Conservation (phyloP, 2,329 filamentous ascomycete species). For the Ceratocystis cacaofunesta region DNA sequence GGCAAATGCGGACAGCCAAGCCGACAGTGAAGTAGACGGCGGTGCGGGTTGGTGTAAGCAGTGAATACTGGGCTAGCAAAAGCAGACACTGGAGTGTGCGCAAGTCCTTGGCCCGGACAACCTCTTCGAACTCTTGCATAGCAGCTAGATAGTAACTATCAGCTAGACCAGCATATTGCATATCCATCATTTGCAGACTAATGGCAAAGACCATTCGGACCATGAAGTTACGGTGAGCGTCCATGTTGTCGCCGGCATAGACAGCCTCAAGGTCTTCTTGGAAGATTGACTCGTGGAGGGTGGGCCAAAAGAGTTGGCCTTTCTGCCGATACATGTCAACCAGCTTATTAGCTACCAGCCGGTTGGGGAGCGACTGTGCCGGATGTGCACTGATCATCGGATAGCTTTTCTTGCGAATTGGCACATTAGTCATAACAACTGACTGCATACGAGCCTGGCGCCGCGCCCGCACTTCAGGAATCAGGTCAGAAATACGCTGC, state of each 20-base stretch:
- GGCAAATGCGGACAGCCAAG: slow-evolving; percentile 71
- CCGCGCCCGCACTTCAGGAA: slow-evolving; percentile 55
- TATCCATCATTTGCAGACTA: slow-evolving; percentile 80
- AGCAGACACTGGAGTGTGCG: slow-evolving; percentile 81
- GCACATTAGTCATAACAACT: slow-evolving; percentile 34
- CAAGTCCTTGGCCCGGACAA: slow-evolving; percentile 76
- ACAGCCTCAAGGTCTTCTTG: slow-evolving; percentile 64
- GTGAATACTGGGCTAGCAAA: slow-evolving; percentile 78
- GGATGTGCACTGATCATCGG: slow-evolving; percentile 78
- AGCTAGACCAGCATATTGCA: slow-evolving; percentile 79
- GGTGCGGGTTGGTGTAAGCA: slow-evolving; percentile 80
- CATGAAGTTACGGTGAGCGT: slow-evolving; percentile 77
- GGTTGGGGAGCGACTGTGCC: slow-evolving; percentile 58
- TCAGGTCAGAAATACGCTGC: slow-evolving; percentile 80
- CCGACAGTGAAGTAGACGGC: slow-evolving; percentile 90
- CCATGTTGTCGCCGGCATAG: slow-evolving; percentile 51
- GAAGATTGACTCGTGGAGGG: slow-evolving; percentile 71
- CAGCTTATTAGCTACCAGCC: slow-evolving; percentile 59
- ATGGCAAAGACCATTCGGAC: slow-evolving; percentile 87
- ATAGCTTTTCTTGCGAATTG: slow-evolving; percentile 68
- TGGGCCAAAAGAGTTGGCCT: slow-evolving; percentile 82
- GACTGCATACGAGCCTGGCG: slow-evolving; percentile 44
- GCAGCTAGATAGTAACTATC: slow-evolving; percentile 92
- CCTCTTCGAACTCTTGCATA: slow-evolving; percentile 66
- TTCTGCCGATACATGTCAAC: slow-evolving; percentile 77